Evolutionary conservation across 495 filamentous ascomycete genomes (phyloP), one percentile per base, ranked within the genome.

Genomic region (Lentithecium fluviatile): DNA sequence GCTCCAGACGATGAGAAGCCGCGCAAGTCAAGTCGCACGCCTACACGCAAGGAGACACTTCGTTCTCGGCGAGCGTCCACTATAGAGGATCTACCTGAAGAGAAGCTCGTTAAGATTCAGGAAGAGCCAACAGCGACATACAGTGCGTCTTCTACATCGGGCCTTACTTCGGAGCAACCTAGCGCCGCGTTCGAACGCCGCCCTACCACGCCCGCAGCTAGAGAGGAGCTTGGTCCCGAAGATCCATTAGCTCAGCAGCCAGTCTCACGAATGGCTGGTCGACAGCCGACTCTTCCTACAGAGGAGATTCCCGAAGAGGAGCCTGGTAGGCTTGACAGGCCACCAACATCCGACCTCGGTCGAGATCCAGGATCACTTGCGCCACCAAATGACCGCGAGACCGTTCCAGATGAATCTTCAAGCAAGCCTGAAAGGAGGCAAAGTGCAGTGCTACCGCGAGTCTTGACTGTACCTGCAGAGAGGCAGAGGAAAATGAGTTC

Each of bases 351-450:
- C 13, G 40, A 60, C 17, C 38, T 60, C 17, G 38, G 29, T 46
- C 48, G 58, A 2, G 48, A 60, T 17, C 48, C 58, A 26, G 36
- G 5, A 34, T 60, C 58, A 10, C 49, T 60, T 45, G 58, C 34
- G 29, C 48, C 38, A 2, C 37, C 37, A 38, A 1, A 8, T 34
- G 37, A 25, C 2, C 15, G 15, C 19, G 52, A 58, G 6, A 29
- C 7, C 10, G 6, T 34, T 38, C 7, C 46, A 13, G 29, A 42
- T 23, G 43, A 49, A 10, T 2, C 49, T 5, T 4, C 2, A 32
- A 12, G 24, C 2, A 10, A 32, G 15, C 49, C 6, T 52, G 12
- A 21, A 32, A 2, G 25, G n/a, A 34, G 25, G n/a, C 8, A 25
- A 7, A 36, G 2, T 13, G 10, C 29, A 5, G n/a, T 6, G 13